Base-by-base conservation (phyloP, 768 basidiomycete species). In the Serpula lacrymans region DNA sequence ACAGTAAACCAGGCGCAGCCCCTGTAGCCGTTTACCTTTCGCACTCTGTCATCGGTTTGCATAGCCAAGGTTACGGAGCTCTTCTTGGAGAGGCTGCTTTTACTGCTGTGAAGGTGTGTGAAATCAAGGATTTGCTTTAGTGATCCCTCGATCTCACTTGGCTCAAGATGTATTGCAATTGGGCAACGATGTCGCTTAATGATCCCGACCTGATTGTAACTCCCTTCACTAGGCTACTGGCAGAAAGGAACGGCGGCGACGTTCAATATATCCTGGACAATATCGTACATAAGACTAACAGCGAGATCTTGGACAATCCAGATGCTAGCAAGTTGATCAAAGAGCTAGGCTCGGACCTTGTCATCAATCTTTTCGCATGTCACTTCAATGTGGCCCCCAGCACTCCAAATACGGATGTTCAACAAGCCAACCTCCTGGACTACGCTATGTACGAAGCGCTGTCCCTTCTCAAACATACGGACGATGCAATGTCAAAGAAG, bases 1-100 rank as follows among this genome's bases (percentile, higher is more conserved):
- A 4, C 41, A 74, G 72, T 45, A 75, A 74, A 58, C 70, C 72
- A 9, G 72, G 71, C 30, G 72, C 73, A 2, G 53, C 71, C 0
- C 54, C 71, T 0, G 60, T 62, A 1, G 63, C 69, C 1, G 52
- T 52, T 0, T 75, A 48, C 31, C 45, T 73, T 6, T 54, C 59
- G 7, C 70, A 74, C 45, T 37, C 53, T 14, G 62, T 69, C 13
- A 52, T 74, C 14, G 70, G 71, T 1, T 54, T 74, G 14, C 50
- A 70, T 43, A 46, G 53, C 20, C 38, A 50, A 2, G 73, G 72
- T 0, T 60, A 68, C 39, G 71, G 71, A 2, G 50, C 47, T 8
- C 49, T 75, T 3, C 55, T 71, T n/a, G 68, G 68, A 1, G 63
- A 69, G 46, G 68, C 58, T 8, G 42, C 57, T 12, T 70, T 67